These are phyloP conservation scores for Corylus avellana DNA, from an alignment of 306 rosid species.

Conservation along the genomic window DNA sequence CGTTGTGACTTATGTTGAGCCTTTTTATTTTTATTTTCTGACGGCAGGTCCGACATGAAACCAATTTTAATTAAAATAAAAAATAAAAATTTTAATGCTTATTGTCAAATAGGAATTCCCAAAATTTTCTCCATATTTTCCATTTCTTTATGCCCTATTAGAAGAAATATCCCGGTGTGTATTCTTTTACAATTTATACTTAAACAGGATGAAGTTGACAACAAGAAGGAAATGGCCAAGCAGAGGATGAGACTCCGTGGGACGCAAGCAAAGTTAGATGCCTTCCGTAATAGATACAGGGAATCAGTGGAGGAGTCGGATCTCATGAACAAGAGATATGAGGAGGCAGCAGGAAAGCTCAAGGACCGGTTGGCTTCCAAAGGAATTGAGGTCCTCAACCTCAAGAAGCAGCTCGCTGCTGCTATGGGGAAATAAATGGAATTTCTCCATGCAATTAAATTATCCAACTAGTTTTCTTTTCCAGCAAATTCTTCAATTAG, in stretches of 20 bases:
- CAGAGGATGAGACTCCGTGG: constrained; percentile 67
- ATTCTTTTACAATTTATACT: not conserved
- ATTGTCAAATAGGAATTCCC: not conserved
- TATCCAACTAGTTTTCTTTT: no score
- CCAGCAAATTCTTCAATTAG: no score
- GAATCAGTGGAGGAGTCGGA: constrained; percentile 51
- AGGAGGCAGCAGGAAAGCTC: constrained; percentile 54
- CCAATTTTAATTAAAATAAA: not conserved
- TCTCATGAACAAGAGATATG: constrained; percentile 46
- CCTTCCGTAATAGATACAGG: constrained; percentile 53
- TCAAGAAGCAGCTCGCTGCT: constrained; percentile 59
- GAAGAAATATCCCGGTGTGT: not conserved
- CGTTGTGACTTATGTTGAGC: no score
- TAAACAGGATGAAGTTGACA: constrained; percentile 54
- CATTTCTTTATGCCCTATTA: not conserved
- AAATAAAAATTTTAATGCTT: not conserved
- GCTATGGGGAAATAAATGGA: constrained; percentile 17
- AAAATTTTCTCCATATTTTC: not conserved
- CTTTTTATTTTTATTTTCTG: not conserved
- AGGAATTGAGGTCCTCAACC: constrained; percentile 60
- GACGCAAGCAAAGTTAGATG: constrained; percentile 68
- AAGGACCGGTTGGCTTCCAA: constrained; percentile 63
- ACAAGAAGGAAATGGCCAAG: constrained; percentile 47
- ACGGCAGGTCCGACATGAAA: not conserved
- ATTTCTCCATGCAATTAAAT: not conserved